Evolutionary conservation across 2,329 filamentous ascomycete species (phyloP).

Genomic region (Alternaria consortialis): DNA sequence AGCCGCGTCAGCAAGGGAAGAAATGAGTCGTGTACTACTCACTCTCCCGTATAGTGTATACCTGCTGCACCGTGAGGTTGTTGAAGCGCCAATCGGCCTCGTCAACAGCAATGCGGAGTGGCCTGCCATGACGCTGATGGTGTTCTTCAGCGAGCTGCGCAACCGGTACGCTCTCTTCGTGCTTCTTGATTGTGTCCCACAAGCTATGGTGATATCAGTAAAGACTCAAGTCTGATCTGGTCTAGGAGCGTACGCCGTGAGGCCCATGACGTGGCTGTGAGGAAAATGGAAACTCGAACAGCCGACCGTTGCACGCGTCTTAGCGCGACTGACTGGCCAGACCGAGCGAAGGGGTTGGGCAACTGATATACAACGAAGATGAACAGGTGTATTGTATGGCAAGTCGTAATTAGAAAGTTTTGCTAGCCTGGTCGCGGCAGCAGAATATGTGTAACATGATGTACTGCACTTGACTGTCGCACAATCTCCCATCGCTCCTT

Average conservation of each 20-base stretch:
- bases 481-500: background rate
- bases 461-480: background rate
- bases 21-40: background rate
- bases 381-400: background rate
- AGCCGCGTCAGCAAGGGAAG: background rate
- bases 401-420: background rate
- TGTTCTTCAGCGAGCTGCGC: constrained; percentile 53
- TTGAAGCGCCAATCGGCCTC: constrained; percentile 57
- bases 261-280: constrained; percentile 28
- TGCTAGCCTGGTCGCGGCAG: background rate
- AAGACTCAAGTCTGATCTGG: background rate
- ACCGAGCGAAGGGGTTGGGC: background rate
- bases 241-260: constrained; percentile 25
- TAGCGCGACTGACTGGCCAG: constrained; percentile 1
- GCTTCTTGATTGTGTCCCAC: constrained; percentile 51
- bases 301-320: constrained; percentile 12
- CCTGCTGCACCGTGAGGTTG: constrained; percentile 50
- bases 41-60: constrained; percentile 49
- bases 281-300: background rate
- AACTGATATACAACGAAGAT: background rate
- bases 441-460: background rate
- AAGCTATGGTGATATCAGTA: constrained; percentile 31
- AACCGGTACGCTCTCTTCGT: constrained; percentile 45
- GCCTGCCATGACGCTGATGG: constrained; percentile 44
- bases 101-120: constrained; percentile 55